Evolutionary conservation across 1,139 yeast genomes (phyloP).

Genomic region (Candida buenavistaensis): DNA sequence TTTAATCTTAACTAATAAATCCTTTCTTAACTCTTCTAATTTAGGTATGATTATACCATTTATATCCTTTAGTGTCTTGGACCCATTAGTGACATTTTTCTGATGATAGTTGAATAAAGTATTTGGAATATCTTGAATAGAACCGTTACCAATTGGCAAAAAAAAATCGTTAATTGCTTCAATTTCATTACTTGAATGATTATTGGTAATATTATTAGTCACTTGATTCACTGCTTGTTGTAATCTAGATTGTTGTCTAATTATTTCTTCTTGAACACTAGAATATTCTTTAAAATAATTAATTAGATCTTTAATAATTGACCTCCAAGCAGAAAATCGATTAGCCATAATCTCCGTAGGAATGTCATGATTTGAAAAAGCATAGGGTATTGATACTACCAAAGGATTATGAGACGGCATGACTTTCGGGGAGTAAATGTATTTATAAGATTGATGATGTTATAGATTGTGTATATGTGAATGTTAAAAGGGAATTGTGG

Average conservation of each 20-base stretch:
- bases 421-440: background rate
- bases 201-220: slow-evolving; percentile 14
- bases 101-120: slow-evolving; percentile 75
- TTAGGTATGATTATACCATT: slow-evolving; percentile 72
- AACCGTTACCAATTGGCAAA: slow-evolving; percentile 76
- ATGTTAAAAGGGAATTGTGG: too few species aligned
- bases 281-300: slow-evolving; percentile 78
- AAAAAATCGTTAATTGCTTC: slow-evolving; percentile 48
- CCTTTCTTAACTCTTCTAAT: slow-evolving; percentile 81
- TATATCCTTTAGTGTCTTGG: slow-evolving; percentile 71
- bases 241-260: slow-evolving; percentile 77
- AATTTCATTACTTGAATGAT: slow-evolving; percentile 13
- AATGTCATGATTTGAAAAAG: slow-evolving; percentile 32
- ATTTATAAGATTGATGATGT: background rate
- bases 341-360: slow-evolving; percentile 88
- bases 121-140: slow-evolving; percentile 79
- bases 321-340: slow-evolving; percentile 85
- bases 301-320: slow-evolving; percentile 70
- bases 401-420: slow-evolving; percentile 28
- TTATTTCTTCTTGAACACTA: slow-evolving; percentile 82
- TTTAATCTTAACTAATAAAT: slow-evolving; percentile 77
- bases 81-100: slow-evolving; percentile 64
- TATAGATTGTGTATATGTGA: too few species aligned
- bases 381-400: slow-evolving; percentile 40
- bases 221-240: slow-evolving; percentile 68